Evolutionary conservation across 139 green algal genomes (phyloP).

Genomic region (Coccomyxa sp.): DNA sequence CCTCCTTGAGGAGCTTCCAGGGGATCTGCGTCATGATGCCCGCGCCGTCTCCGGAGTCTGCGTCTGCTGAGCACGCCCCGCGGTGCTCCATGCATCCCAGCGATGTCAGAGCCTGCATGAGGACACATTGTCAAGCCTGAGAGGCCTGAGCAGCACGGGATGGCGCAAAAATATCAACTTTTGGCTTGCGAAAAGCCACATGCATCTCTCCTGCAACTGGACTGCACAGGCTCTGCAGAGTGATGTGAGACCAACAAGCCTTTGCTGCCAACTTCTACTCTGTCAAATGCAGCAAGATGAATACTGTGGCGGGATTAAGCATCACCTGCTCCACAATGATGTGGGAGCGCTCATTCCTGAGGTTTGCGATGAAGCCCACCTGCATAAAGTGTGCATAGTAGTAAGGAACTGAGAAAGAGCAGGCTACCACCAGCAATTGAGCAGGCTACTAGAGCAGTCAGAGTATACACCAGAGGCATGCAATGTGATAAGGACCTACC

Average conservation of each 20-base stretch:
- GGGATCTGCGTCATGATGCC: conserved; percentile 98
- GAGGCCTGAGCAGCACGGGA: too few relatives aligned
- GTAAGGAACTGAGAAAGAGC: not conserved
- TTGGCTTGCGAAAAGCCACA: not conserved
- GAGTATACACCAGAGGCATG: too few relatives aligned
- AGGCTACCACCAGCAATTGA: not conserved
- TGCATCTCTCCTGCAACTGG: not conserved
- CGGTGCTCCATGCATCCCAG: conserved; percentile 99
- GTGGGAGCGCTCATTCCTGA: conserved; percentile 85
- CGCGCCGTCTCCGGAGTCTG: conserved; percentile 95
- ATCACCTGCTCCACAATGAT: conserved; percentile 84
- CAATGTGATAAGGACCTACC: conserved; percentile 47
- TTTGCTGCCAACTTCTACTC: not conserved
- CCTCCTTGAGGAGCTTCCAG: conserved; percentile 88
- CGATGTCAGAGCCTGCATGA: conserved; percentile 82
- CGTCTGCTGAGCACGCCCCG: conserved; percentile 93
- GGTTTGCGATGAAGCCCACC: conserved; percentile 95
- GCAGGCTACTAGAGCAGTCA: not conserved
- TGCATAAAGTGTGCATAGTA: conserved; percentile 19
- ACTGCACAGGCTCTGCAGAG: not conserved
- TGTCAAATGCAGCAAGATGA: too few relatives aligned
- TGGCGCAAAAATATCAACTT: not conserved
- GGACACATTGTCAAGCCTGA: too few relatives aligned
- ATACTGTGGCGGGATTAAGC: not conserved
- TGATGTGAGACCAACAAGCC: not conserved